These are phyloP conservation scores for Adansonia rubrostipa DNA, from an alignment of 441 rosid species.

Conservation along the genomic window DNA sequence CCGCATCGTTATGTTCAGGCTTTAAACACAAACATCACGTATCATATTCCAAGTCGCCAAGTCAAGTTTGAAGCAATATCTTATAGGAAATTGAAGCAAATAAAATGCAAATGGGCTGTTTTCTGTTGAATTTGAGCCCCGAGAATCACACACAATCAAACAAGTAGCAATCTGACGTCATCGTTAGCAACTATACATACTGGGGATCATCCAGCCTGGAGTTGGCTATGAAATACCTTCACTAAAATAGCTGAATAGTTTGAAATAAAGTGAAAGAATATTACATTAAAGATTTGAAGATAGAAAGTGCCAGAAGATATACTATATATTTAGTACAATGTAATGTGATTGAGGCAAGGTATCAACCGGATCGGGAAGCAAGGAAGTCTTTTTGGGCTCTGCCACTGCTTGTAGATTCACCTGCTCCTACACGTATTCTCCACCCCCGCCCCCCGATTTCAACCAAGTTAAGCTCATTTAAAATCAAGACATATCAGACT, in stretches of 20 bases:
- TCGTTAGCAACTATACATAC: background rate
- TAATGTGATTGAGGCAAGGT: slow-evolving; percentile 40
- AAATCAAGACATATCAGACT: background rate
- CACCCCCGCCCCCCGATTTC: background rate
- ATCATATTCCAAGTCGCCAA: background rate
- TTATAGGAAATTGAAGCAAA: background rate
- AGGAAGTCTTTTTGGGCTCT: slow-evolving; percentile 37
- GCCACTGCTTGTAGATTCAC: slow-evolving; percentile 33
- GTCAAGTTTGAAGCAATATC: background rate
- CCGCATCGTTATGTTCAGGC: background rate
- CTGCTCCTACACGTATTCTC: slow-evolving; percentile 48
- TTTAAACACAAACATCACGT: background rate
- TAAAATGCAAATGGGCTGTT: too few species aligned
- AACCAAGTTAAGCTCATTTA: slow-evolving; percentile 9
- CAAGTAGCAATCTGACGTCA: background rate
- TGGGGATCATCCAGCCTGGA: slow-evolving; percentile 11
- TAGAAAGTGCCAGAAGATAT: background rate
- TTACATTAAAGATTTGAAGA: background rate
- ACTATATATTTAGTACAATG: background rate
- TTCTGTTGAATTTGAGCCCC: background rate
- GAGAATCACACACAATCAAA: background rate
- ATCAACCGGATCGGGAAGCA: slow-evolving; percentile 39
- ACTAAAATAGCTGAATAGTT: background rate
- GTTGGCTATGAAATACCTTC: background rate
- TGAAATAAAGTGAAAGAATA: background rate